A percentile compares a stretch with the other conserved stretches of the same genome.
These are phyloP conservation scores for Metschnikowia shivogae DNA, from an alignment of 805 yeast genomes.

Conservation along the genomic window DNA sequence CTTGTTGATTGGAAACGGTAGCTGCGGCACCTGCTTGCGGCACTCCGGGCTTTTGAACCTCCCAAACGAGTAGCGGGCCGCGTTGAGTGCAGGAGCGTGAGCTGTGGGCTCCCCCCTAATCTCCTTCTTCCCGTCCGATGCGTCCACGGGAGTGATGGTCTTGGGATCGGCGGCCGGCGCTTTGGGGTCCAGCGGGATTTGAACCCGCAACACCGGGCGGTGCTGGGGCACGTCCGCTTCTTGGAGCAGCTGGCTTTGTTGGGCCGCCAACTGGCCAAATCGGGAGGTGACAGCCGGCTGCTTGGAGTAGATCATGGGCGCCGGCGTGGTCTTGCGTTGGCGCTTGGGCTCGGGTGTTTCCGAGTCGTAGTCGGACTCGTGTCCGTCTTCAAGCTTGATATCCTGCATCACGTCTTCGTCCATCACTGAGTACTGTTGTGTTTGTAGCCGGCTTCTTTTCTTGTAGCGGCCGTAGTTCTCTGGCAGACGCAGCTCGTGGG, in stretches of 20 bases:
- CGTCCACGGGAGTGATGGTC: constrained; percentile 43
- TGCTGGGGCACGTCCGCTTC: constrained; percentile 17
- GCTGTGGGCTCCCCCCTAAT: constrained; percentile 7
- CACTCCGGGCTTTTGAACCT: constrained; percentile 18
- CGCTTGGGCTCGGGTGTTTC: constrained; percentile 35
- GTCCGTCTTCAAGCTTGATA: constrained; percentile 13
- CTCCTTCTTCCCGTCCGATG: constrained; percentile 10
- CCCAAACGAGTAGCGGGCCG: constrained; percentile 11
- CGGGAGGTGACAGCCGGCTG: constrained; percentile 12
- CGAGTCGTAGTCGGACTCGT: constrained; percentile 32
- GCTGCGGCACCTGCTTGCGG: constrained; percentile 12
- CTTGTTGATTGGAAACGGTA: constrained; percentile 36
- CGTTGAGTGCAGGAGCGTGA: constrained; percentile 7
- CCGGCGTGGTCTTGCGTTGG: constrained; percentile 12
- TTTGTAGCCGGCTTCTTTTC: constrained; percentile 29
- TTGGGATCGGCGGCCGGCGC: constrained; percentile 23
- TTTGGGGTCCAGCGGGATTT: constrained; percentile 53
- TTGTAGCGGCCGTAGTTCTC: constrained; percentile 61
- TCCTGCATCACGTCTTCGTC: constrained; percentile 19
- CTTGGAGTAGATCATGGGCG: constrained; percentile 12
- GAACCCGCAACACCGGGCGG: constrained; percentile 60
- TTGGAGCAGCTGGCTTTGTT: constrained; percentile 1
- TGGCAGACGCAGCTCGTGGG: constrained; percentile 60
- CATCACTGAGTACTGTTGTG: constrained; percentile 15
- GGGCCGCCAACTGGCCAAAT: constrained; percentile 8